Conservation (phyloP, 177 flowering plant genomes). For the Vitis hybrid region DNA sequence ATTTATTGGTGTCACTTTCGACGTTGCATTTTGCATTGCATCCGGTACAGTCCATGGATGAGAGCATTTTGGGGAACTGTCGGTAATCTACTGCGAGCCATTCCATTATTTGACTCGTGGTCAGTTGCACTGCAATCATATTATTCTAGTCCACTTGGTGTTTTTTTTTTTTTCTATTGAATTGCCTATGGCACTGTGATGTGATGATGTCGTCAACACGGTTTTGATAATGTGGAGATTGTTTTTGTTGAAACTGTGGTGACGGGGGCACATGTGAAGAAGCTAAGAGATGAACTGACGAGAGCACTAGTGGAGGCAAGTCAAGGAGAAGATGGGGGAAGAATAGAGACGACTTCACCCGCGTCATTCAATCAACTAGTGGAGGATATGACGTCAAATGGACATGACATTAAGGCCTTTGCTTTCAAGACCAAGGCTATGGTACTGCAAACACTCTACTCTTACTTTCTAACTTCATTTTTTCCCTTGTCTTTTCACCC, state of each 20-base stretch:
- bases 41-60: slow-evolving; percentile 11
- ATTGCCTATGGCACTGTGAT: no score
- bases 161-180: no score
- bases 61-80: slow-evolving; percentile 9
- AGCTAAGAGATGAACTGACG: slow-evolving; percentile 53
- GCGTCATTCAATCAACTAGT: slow-evolving; percentile 60
- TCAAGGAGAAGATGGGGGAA: slow-evolving; percentile 18
- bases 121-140: slow-evolving; percentile 13
- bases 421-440: slow-evolving; percentile 66
- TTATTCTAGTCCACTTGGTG: slow-evolving; percentile 15
- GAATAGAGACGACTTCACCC: slow-evolving; percentile 21
- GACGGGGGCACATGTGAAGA: slow-evolving; percentile 26
- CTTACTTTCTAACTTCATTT: background rate
- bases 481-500: background rate
- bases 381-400: slow-evolving; percentile 46
- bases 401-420: slow-evolving; percentile 54
- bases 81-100: slow-evolving; percentile 8
- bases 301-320: slow-evolving; percentile 49
- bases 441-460: slow-evolving; percentile 29
- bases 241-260: slow-evolving; percentile 14
- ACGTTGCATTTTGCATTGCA: background rate
- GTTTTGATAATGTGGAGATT: background rate
- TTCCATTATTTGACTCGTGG: slow-evolving; percentile 17
- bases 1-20: background rate
- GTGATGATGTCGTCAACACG: slow-evolving; percentile 19